Evolutionary conservation across 768 basidiomycete genomes (phyloP).

Genomic region (Tylopilus intermedius): DNA sequence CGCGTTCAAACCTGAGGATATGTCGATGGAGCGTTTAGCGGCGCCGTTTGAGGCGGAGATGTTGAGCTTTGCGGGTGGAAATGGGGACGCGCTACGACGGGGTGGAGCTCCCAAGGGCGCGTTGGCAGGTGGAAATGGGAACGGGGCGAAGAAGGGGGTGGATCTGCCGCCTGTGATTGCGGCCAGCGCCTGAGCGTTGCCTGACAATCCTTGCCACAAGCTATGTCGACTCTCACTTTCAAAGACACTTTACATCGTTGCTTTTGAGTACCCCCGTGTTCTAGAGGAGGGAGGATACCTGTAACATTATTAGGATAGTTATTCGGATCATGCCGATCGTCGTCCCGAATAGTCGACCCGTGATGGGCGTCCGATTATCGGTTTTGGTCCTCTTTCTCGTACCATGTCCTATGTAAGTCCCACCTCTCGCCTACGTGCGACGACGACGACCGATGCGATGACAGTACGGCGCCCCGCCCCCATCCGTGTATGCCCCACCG

Average conservation of each 20-base stretch:
- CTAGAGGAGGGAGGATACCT: conserved; percentile 32
- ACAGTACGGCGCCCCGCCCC: conserved; percentile 10
- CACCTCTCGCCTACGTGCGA: not conserved
- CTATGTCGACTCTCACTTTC: conserved; percentile 1
- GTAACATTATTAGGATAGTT: conserved; percentile 31
- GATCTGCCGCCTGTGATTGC: conserved; percentile 34
- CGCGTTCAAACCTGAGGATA: conserved; percentile 17
- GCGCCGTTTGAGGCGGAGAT: conserved; percentile 12
- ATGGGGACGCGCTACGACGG: conserved; percentile 7
- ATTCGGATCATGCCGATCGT: conserved; percentile 4
- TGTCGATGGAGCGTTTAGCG: conserved; percentile 17
- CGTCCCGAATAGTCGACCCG: too few species aligned
- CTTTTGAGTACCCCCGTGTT: not conserved
- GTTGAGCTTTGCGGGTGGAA: conserved; percentile 1
- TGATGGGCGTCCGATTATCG: too few species aligned
- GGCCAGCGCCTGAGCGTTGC: conserved; percentile 28
- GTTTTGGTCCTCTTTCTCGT: not conserved
- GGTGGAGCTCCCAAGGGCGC: conserved; percentile 3
- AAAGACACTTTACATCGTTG: not conserved
- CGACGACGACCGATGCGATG: not conserved
- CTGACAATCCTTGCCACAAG: not conserved
- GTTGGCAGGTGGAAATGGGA: conserved; percentile 8
- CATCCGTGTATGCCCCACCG: conserved; percentile 5
- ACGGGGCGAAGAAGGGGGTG: conserved; percentile 24
- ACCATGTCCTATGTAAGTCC: not conserved